Evolutionary conservation across 106 monocot species (phyloP).

Genomic region (Dendrobium nobile): DNA sequence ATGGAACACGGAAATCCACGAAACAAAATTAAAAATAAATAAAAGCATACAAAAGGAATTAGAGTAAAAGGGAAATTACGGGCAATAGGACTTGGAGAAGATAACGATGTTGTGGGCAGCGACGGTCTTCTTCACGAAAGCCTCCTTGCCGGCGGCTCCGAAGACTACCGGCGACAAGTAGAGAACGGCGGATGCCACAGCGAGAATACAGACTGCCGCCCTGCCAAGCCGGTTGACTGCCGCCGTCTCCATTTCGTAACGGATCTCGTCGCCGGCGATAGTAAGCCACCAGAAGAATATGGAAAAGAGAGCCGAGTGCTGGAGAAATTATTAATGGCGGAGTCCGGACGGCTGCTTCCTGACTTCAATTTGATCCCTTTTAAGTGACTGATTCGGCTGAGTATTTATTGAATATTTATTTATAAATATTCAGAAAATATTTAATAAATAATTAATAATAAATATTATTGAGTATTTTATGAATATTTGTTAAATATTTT

Average conservation of each 20-base stretch:
- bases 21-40: background rate
- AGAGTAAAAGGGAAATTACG: background rate
- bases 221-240: background rate
- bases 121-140: conserved; percentile 12
- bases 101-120: conserved; percentile 11
- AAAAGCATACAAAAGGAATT: background rate
- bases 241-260: background rate
- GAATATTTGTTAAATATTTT: too few species aligned
- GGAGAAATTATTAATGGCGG: too few species aligned
- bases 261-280: background rate
- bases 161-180: background rate
- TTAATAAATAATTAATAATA: too few species aligned
- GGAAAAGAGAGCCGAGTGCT: too few species aligned
- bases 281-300: background rate
- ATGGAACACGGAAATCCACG: background rate
- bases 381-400: too few species aligned
- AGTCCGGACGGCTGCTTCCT: too few species aligned
- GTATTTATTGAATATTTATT: too few species aligned
- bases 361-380: too few species aligned
- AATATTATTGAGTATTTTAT: too few species aligned
- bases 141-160: conserved; percentile 3
- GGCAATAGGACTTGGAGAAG: conserved; percentile 20
- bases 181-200: background rate
- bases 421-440: too few species aligned
- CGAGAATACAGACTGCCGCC: background rate